Percentiles rank a stretch among this genome's conserved stretches.
Conservation (phyloP, 495 filamentous ascomycete species). For the Daldinia caldariorum region DNA sequence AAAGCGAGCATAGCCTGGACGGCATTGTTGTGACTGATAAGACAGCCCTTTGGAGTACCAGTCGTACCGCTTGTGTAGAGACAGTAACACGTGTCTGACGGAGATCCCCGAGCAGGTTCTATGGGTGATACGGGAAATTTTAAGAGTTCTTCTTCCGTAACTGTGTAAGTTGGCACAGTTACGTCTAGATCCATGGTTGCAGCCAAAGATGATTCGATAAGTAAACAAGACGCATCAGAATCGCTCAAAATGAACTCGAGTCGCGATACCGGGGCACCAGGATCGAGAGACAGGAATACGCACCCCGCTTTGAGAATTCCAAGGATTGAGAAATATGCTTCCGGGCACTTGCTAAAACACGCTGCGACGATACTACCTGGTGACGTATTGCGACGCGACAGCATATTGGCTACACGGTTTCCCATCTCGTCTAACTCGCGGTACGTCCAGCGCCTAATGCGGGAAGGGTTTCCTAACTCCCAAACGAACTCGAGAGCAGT, state of each 20-base stretch:
- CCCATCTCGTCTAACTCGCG: conserved; percentile 66
- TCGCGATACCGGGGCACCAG: conserved; percentile 66
- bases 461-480: conserved; percentile 47
- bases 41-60: conserved; percentile 80
- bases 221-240: conserved; percentile 62
- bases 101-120: conserved; percentile 38
- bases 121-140: conserved; percentile 33
- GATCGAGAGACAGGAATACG: conserved; percentile 80
- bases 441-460: conserved; percentile 67
- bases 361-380: conserved; percentile 71
- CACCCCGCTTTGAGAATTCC: conserved; percentile 85
- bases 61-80: conserved; percentile 87
- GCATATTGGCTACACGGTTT: conserved; percentile 67
- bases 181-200: conserved; percentile 44
- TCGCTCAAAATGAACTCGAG: conserved; percentile 73
- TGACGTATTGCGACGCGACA: conserved; percentile 50
- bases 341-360: conserved; percentile 82
- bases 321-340: conserved; percentile 79
- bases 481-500: conserved; percentile 70
- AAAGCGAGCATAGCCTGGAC: conserved; percentile 83
- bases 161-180: conserved; percentile 45
- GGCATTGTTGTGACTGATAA: conserved; percentile 76
- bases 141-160: conserved; percentile 51
- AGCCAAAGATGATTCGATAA: conserved; percentile 51
- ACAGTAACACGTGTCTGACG: conserved; percentile 70